Evolutionary conservation across 345 rosid species (phyloP), one percentile per base, ranked within the genome.

Genomic region (Reutealis trisperma): DNA sequence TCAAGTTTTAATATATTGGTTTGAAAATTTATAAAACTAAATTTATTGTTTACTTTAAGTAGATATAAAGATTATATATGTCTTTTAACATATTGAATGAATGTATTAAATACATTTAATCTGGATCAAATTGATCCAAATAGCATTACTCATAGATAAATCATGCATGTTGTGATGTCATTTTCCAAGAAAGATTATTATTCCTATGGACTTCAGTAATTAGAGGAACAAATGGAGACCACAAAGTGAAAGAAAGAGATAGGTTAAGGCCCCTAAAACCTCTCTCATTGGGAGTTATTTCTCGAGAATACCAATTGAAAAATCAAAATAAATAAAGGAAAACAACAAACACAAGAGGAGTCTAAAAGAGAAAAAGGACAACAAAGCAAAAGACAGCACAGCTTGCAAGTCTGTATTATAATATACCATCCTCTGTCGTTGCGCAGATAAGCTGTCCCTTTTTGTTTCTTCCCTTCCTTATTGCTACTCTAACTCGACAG

Each of bases 391-490:
- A 58, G 88, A 79, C 82, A 84, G 72, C 63, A 81, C 85, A 83
- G 81, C 83, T 81, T 77, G 73, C 84, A 73, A 83, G 57, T 67
- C 71, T 76, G 77, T 66, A 67, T 42, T 67, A 65, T 70, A 65
- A 65, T 64, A 49, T 70, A 66, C 59, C 83, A 42, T 57, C 67
- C 25, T 57, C 76, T 83, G 91, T 84, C 77, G 85, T 75, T 85
- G 83, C 85, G 81, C 89, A 84, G 92, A 88, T 91, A 78, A 88
- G 77, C 87, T 81, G 94, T 88, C 91, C 49, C 91, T 88, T 89
- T 89, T 88, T 88, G 88, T 85, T 85, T 80, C 84, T 78, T 67
- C 70, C 34, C 30, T 52, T 25, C 52, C 13, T 55, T 18, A 3
- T 64, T 21, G 5, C 24, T 41, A 0, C 59, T 69, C 42, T 24